Base-by-base conservation (phyloP, 2,329 filamentous ascomycete genomes). In the Aspergillus fructus region DNA sequence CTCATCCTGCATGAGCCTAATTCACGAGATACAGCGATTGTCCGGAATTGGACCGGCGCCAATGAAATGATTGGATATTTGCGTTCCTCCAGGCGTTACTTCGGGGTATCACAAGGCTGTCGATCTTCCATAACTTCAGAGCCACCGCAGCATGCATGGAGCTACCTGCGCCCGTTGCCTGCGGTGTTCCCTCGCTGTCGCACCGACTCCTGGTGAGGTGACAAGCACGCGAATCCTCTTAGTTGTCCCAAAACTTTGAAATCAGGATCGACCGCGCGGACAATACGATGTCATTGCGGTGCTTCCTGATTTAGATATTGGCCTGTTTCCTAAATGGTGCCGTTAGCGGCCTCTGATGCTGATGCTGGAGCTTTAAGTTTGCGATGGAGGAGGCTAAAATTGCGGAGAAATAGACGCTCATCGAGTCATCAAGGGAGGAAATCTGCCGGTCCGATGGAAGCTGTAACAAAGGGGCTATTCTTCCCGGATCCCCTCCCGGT, bases 321-420 rank as follows among this genome's bases (percentile, higher is more conserved):
- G 12, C 8, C 21, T 47, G 12, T 24, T 47, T 33, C n/a, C 8
- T 27, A 21, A 11, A 34, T 13, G 39, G 34, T 40, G 33, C 33
- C 34, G 27, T 30, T 30, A 9, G 27, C 27, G 27, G 27, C 27
- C 27, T 30, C 27, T 11, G 27, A 30, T 30, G 27, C 27, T 27
- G 49, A 51, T 43, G n/a, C 30, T 47, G 51, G 51, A 47, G 51
- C 42, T 34, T 27, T 39, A 53, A 23, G 51, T 53, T 53, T 27
- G 30, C 8, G 30, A 42, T 42, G 23, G 37, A 17, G 21, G 19
- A 41, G 34, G 50, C 27, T 45, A 34, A 46, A 45, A 39, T 45
- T 30, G 41, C 30, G 50, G 50, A 42, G 19, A 45, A 37, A 30
- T 30, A 30, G 27, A 30, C 27, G 27, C 27, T 30, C 27, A 15